Percentiles rank a stretch among this genome's conserved stretches.
These are phyloP conservation scores for Orbilia oligospora DNA, from an alignment of 2,329 filamentous ascomycete genomes.

Conservation along the genomic window DNA sequence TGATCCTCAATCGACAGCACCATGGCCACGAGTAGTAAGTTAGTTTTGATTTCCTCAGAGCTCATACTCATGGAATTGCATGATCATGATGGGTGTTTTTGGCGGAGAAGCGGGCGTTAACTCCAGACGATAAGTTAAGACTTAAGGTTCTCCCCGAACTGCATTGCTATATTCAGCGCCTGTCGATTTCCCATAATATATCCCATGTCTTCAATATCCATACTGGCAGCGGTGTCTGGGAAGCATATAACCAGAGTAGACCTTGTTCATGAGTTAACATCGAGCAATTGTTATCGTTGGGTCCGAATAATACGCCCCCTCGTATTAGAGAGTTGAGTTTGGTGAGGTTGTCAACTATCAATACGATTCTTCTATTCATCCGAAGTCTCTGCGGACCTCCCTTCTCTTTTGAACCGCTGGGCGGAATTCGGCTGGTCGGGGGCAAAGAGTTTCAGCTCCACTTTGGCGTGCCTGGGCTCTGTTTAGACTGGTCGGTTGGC, in stretches of 20 bases:
- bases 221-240: conserved; percentile 5
- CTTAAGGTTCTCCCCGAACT: conserved; percentile 9
- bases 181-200: background rate
- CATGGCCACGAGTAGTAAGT: background rate
- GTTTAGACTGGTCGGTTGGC: conserved; percentile 40
- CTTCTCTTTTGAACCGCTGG: conserved; percentile 34
- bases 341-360: conserved; percentile 6
- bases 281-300: conserved; percentile 19
- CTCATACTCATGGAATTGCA: conserved; percentile 7
- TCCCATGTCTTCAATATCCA: background rate
- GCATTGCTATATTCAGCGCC: conserved; percentile 34
- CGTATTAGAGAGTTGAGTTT: conserved; percentile 28
- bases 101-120: conserved; percentile 57
- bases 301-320: conserved; percentile 32
- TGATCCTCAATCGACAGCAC: conserved; percentile 37
- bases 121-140: conserved; percentile 44
- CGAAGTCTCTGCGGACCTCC: conserved; percentile 54
- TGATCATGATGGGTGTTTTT: conserved; percentile 16
- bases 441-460: conserved; percentile 54
- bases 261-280: conserved; percentile 26
- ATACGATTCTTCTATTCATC: conserved; percentile 43
- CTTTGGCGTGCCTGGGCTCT: conserved; percentile 38
- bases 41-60: conserved; percentile 5
- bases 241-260: conserved; percentile 36
- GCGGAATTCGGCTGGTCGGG: conserved; percentile 55